Conservation (phyloP, 2,329 filamentous ascomycete genomes). For the Aspergillus aculeatinus region DNA sequence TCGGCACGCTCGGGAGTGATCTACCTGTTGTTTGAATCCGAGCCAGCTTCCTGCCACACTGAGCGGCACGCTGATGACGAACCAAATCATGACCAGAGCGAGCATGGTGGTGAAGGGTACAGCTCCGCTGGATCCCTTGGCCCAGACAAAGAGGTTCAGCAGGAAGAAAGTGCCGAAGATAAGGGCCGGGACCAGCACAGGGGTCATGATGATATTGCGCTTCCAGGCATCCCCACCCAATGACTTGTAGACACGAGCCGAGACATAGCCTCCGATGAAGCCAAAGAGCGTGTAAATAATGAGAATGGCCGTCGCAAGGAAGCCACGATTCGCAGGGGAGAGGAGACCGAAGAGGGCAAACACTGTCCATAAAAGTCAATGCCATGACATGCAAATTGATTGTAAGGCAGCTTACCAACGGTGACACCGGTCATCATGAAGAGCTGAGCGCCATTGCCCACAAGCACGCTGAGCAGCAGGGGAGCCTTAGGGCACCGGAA, state of each 20-base stretch:
- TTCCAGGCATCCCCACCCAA: conserved; percentile 94
- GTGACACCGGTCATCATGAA: conserved; percentile 98
- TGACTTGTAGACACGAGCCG: conserved; percentile 88
- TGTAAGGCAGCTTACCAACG: conserved; percentile 55
- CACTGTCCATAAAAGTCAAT: conserved; percentile 39
- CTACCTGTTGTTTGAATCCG: conserved; percentile 71
- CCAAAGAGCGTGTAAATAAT: conserved; percentile 91
- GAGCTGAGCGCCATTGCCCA: conserved; percentile 91
- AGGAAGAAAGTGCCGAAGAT: conserved; percentile 90
- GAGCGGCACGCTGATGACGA: conserved; percentile 89
- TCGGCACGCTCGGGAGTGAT: conserved; percentile 10
- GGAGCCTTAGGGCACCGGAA: conserved; percentile 85
- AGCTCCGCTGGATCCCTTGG: conserved; percentile 84
- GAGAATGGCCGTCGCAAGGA: conserved; percentile 88
- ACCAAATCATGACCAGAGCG: conserved; percentile 91
- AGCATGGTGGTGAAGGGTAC: conserved; percentile 98
- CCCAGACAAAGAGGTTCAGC: conserved; percentile 94
- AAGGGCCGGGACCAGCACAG: conserved; percentile 77
- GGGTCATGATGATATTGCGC: conserved; percentile 84
- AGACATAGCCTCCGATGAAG: conserved; percentile 87
- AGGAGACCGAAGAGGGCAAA: conserved; percentile 94
- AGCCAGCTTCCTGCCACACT: conserved; percentile 90
- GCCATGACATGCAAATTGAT: not conserved
- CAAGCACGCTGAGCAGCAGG: conserved; percentile 78
- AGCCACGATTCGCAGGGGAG: conserved; percentile 92